Conservation (phyloP, 352 stramenopile species). For the Synura sp. region DNA sequence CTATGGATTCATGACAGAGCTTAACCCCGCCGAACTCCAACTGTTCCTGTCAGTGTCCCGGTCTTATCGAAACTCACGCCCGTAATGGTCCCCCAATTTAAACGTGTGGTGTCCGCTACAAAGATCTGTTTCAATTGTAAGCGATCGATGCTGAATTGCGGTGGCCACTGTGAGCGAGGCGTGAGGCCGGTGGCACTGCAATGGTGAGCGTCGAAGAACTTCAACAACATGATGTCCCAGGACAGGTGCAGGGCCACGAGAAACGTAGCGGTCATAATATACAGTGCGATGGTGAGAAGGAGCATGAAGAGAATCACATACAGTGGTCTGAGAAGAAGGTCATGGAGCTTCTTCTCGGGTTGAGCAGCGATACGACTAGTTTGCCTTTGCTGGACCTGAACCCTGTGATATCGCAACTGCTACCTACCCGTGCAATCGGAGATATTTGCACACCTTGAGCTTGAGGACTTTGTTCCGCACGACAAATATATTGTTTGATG, state of each 20-base stretch:
- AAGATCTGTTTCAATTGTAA: neutral
- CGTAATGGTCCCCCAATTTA: neutral
- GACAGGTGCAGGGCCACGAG: neutral
- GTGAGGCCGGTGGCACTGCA: neutral
- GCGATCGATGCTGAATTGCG: neutral
- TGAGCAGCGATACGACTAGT: neutral
- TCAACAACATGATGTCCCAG: neutral
- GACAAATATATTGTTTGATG: too few species aligned
- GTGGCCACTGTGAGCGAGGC: neutral
- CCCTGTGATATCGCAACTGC: neutral
- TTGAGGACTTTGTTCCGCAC: too few species aligned
- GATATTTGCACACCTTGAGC: too few species aligned
- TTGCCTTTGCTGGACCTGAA: constrained; percentile 12
- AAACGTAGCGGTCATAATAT: neutral
- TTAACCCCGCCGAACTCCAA: too few species aligned
- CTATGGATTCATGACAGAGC: too few species aligned
- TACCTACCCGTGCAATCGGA: neutral
- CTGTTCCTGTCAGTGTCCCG: constrained; percentile 5
- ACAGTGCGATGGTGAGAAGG: neutral
- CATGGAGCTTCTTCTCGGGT: neutral
- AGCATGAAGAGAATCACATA: neutral
- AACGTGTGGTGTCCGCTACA: neutral
- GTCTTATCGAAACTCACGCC: constrained; percentile 29
- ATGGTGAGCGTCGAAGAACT: constrained; percentile 9
- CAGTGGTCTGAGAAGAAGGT: constrained; percentile 14